Percentiles rank a stretch among this genome's conserved stretches.
These are phyloP conservation scores for Metarhizium humberi DNA, from an alignment of 2,329 filamentous ascomycete genomes.

Conservation along the genomic window DNA sequence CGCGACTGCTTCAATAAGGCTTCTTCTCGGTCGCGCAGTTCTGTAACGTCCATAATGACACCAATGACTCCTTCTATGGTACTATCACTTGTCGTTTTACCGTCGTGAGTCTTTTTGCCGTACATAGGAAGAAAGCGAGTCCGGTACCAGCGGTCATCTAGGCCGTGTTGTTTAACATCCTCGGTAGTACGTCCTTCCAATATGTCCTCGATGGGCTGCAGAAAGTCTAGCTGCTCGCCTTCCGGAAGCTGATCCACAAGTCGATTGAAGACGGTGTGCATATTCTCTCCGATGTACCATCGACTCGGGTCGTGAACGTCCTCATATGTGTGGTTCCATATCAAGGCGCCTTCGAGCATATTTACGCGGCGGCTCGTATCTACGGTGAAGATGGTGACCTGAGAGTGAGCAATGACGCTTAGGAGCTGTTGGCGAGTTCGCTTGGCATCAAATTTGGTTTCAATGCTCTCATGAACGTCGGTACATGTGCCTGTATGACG, in stretches of 20 bases:
- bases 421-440: slow-evolving; percentile 61
- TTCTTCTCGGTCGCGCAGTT: slow-evolving; percentile 55
- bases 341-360: slow-evolving; percentile 60
- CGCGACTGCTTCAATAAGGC: slow-evolving; percentile 54
- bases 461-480: slow-evolving; percentile 67
- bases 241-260: slow-evolving; percentile 33
- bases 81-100: slow-evolving; percentile 32
- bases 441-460: slow-evolving; percentile 56
- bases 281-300: slow-evolving; percentile 50
- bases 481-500: slow-evolving; percentile 52
- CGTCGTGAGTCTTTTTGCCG: slow-evolving; percentile 44
- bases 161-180: slow-evolving; percentile 54
- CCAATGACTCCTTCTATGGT: slow-evolving; percentile 65
- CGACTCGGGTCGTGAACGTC: slow-evolving; percentile 28
- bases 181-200: slow-evolving; percentile 50
- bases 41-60: slow-evolving; percentile 72
- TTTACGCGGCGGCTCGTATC: slow-evolving; percentile 52
- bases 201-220: slow-evolving; percentile 53
- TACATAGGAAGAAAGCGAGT: slow-evolving; percentile 62
- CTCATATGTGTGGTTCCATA: slow-evolving; percentile 38
- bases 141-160: slow-evolving; percentile 57
- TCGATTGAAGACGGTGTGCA: slow-evolving; percentile 55
- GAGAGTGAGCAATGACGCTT: slow-evolving; percentile 64
- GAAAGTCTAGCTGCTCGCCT: slow-evolving; percentile 38
- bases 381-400: slow-evolving; percentile 67